Conservation (phyloP, 768 basidiomycete genomes). For the Lentinula edodes region DNA sequence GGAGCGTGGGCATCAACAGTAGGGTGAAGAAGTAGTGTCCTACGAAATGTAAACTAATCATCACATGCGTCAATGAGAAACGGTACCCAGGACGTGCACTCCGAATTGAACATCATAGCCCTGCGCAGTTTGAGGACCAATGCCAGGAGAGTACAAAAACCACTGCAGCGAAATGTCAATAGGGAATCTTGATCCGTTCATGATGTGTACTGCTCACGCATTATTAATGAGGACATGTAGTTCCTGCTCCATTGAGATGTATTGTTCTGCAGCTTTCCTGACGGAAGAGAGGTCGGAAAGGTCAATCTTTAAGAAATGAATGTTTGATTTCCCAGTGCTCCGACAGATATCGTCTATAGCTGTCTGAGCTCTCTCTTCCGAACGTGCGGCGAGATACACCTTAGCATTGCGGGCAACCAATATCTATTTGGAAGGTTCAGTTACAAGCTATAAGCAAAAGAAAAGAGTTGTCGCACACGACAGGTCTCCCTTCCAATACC, state of each 20-base stretch:
- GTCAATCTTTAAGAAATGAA: constrained; percentile 30
- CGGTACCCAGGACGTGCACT: constrained; percentile 21
- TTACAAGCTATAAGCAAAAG: not conserved
- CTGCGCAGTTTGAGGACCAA: constrained; percentile 22
- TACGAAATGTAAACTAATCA: constrained; percentile 2
- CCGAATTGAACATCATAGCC: constrained; percentile 31
- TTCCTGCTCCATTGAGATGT: constrained; percentile 21
- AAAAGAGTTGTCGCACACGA: constrained; percentile 8
- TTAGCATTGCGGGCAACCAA: constrained; percentile 39
- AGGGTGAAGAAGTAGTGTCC: constrained; percentile 28
- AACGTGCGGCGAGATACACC: constrained; percentile 40
- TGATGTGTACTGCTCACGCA: constrained; percentile 14
- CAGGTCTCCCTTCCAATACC: constrained; percentile 17
- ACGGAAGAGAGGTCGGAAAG: constrained; percentile 27
- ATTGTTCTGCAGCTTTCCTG: constrained; percentile 26
- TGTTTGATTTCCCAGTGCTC: constrained; percentile 32
- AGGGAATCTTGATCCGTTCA: not conserved
- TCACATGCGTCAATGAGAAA: not conserved
- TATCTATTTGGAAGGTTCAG: constrained; percentile 18
- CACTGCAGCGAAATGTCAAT: constrained; percentile 13
- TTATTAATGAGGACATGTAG: constrained; percentile 30
- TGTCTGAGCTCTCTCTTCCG: constrained; percentile 22
- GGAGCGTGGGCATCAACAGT: constrained; percentile 24
- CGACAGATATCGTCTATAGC: constrained; percentile 36
- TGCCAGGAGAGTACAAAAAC: constrained; percentile 23